Conservation (phyloP, 768 basidiomycete species). For the Russula abietina region DNA sequence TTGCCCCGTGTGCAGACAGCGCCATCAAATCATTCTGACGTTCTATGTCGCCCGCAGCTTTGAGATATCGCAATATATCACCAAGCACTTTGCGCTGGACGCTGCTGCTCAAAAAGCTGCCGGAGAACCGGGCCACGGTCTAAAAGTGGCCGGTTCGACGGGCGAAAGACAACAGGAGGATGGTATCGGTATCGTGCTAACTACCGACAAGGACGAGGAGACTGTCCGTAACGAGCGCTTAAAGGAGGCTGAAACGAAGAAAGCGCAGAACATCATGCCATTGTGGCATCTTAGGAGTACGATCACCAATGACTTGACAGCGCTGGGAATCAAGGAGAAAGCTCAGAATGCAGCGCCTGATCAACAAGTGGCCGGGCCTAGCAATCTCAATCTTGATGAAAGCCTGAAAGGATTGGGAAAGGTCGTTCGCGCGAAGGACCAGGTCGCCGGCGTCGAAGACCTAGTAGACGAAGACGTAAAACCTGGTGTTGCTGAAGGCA, state of each 20-base stretch:
- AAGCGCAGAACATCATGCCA: slow-evolving; percentile 87
- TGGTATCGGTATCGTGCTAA: slow-evolving; percentile 81
- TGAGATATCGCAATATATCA: slow-evolving; percentile 79
- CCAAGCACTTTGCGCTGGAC: slow-evolving; percentile 55
- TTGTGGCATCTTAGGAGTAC: slow-evolving; percentile 96
- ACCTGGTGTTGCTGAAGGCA: slow-evolving; percentile 40
- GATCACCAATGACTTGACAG: slow-evolving; percentile 86
- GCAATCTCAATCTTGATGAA: slow-evolving; percentile 43
- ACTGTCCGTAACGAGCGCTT: slow-evolving; percentile 67
- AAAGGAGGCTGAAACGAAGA: slow-evolving; percentile 74
- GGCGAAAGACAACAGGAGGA: slow-evolving; percentile 56
- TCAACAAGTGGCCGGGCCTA: slow-evolving; percentile 30
- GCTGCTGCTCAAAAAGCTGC: slow-evolving; percentile 51
- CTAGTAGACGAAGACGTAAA: slow-evolving; percentile 34
- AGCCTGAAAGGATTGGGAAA: slow-evolving; percentile 60
- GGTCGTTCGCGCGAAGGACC: slow-evolving; percentile 34
- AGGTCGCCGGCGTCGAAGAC: slow-evolving; percentile 21
- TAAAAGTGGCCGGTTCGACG: slow-evolving; percentile 71
- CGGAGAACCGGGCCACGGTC: slow-evolving; percentile 45
- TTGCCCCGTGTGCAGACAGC: background rate
- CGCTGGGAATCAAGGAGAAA: slow-evolving; percentile 71
- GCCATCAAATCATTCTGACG: background rate
- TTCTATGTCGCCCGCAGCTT: slow-evolving; percentile 42
- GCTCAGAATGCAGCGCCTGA: slow-evolving; percentile 36
- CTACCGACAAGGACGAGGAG: slow-evolving; percentile 82